These are phyloP conservation scores for Coemansia sp. DNA, from an alignment of 192 early-diverging fungal species.

Conservation along the genomic window DNA sequence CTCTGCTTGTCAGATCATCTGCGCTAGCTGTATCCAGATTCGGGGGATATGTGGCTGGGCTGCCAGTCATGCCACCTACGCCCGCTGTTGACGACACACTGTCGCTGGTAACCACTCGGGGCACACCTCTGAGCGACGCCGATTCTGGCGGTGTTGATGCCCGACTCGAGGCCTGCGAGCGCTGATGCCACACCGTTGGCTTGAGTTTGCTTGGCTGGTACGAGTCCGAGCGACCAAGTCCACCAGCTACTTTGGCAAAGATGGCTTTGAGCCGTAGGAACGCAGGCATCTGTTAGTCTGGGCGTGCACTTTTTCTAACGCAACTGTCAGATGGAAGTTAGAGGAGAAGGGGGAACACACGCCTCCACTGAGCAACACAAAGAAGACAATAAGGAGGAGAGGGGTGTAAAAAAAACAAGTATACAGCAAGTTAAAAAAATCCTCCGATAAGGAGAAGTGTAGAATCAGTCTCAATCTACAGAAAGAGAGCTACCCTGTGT, in stretches of 20 bases:
- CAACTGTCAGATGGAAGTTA: neutral
- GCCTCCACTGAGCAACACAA: neutral
- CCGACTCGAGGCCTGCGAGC: constrained; percentile 35
- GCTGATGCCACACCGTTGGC: constrained; percentile 36
- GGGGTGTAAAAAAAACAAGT: neutral
- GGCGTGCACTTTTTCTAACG: neutral
- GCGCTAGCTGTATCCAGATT: constrained; percentile 22
- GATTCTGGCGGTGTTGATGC: constrained; percentile 30
- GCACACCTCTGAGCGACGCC: constrained; percentile 10
- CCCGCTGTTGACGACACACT: constrained; percentile 3
- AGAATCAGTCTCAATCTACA: neutral
- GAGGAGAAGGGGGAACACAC: neutral
- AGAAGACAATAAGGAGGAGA: neutral
- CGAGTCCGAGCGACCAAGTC: constrained; percentile 42
- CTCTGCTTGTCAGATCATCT: constrained; percentile 11
- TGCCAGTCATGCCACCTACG: constrained; percentile 1
- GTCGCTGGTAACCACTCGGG: constrained; percentile 13
- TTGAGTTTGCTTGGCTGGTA: constrained; percentile 37
- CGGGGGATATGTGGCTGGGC: constrained; percentile 7
- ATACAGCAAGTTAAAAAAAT: neutral
- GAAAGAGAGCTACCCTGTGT: neutral
- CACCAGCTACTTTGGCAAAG: constrained; percentile 46
- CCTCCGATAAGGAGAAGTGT: neutral
- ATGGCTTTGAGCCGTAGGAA: constrained; percentile 35
- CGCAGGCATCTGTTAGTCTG: constrained; percentile 28